Evolutionary conservation across 2,329 filamentous ascomycete genomes (phyloP).

Genomic region (Gnomoniopsis smithogilvyi): DNA sequence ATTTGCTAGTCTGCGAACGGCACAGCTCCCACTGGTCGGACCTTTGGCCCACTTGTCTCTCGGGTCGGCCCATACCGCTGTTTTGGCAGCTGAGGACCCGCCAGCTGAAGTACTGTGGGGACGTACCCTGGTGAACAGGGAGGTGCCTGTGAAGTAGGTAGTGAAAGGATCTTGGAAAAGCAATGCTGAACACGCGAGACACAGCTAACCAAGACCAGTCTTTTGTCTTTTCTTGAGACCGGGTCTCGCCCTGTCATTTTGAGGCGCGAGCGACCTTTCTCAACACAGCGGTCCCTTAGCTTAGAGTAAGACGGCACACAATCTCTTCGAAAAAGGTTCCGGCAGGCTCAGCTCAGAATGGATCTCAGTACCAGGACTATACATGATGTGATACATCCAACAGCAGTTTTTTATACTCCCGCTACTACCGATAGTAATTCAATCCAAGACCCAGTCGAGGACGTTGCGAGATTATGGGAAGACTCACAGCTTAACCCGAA

Average conservation of each 20-base stretch:
- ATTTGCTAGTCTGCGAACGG: neutral
- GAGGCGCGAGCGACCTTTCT: neutral
- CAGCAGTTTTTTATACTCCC: conserved; percentile 32
- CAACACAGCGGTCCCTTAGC: neutral
- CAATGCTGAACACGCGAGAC: neutral
- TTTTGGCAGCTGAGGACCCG: neutral
- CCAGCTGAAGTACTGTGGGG: neutral
- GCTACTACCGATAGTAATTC: neutral
- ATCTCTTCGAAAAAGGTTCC: neutral
- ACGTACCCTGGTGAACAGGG: neutral
- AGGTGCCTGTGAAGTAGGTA: neutral
- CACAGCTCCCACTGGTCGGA: neutral
- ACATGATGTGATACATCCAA: conserved; percentile 56
- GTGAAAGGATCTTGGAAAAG: neutral
- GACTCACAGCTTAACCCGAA: conserved; percentile 55
- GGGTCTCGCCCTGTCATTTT: neutral
- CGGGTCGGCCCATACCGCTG: neutral
- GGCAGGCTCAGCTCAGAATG: conserved; percentile 34
- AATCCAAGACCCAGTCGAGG: neutral
- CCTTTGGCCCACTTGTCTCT: neutral
- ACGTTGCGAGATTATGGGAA: conserved; percentile 34
- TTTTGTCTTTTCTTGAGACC: neutral
- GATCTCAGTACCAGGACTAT: conserved; percentile 51
- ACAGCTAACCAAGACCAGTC: neutral
- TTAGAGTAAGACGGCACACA: neutral